These are phyloP conservation scores for Sutorius australiensis DNA, from an alignment of 768 basidiomycete species.

Conservation along the genomic window DNA sequence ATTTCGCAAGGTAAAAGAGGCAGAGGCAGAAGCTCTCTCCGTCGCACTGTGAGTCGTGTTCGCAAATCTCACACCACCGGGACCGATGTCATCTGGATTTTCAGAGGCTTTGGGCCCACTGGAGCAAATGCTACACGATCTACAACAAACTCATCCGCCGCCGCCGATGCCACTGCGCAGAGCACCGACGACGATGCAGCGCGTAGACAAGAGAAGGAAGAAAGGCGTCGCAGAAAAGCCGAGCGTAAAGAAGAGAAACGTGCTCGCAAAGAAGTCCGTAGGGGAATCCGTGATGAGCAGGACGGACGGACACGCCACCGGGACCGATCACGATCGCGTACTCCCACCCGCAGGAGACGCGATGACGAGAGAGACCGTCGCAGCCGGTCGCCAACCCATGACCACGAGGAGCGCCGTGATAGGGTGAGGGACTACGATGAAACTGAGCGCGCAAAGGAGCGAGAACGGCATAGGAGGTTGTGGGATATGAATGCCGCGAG, in stretches of 20 bases:
- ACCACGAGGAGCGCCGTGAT: constrained; percentile 17
- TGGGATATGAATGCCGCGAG: constrained; percentile 50
- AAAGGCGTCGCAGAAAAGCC: constrained; percentile 48
- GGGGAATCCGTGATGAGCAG: constrained; percentile 33
- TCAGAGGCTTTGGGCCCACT: constrained; percentile 69
- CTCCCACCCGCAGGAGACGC: constrained; percentile 25
- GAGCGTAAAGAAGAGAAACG: constrained; percentile 59
- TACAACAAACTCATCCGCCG: constrained; percentile 15
- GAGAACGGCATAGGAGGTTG: constrained; percentile 46
- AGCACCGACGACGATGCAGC: constrained; percentile 30
- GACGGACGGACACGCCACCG: constrained; percentile 25
- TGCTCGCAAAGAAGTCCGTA: constrained; percentile 50
- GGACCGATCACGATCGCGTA: constrained; percentile 35
- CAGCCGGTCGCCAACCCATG: constrained; percentile 29
- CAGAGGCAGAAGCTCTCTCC: constrained; percentile 84
- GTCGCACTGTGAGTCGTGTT: constrained; percentile 62
- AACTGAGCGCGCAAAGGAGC: constrained; percentile 25
- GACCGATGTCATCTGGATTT: constrained; percentile 12
- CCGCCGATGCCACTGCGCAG: constrained; percentile 12
- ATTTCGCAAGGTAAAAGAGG: constrained; percentile 77
- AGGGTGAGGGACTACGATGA: constrained; percentile 27
- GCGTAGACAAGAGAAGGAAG: constrained; percentile 42
- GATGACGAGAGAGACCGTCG: constrained; percentile 22
- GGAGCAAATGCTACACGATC: constrained; percentile 33
- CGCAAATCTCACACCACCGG: not conserved